Evolutionary conservation across 2,329 filamentous ascomycete genomes (phyloP).

Genomic region (Xylogone sp.): DNA sequence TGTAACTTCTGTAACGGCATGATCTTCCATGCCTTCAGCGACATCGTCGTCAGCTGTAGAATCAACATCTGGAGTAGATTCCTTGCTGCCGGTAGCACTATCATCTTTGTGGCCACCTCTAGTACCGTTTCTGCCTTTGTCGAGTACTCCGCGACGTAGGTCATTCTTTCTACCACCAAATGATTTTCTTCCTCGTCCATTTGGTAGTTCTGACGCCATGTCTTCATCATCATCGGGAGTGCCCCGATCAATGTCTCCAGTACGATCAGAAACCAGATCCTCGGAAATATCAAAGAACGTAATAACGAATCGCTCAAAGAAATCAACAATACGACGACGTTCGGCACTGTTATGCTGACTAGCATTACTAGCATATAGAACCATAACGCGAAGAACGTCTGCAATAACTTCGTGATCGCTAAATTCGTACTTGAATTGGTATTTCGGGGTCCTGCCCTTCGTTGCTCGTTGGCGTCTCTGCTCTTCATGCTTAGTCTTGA

Average conservation of each 20-base stretch:
- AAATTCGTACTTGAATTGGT: conserved; percentile 76
- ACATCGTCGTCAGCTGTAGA: conserved; percentile 76
- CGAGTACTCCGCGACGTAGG: conserved; percentile 81
- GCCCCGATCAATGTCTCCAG: conserved; percentile 65
- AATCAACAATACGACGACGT: conserved; percentile 69
- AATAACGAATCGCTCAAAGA: conserved; percentile 73
- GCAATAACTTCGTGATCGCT: conserved; percentile 65
- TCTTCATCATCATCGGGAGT: conserved; percentile 76
- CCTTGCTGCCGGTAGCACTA: conserved; percentile 78
- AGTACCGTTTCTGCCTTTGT: conserved; percentile 69
- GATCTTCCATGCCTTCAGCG: conserved; percentile 56
- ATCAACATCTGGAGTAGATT: conserved; percentile 81
- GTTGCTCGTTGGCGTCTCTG: conserved; percentile 69
- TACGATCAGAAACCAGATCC: conserved; percentile 62
- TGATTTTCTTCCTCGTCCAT: conserved; percentile 60
- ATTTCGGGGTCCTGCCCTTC: conserved; percentile 57
- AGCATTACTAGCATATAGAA: conserved; percentile 63
- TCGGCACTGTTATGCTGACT: conserved; percentile 69
- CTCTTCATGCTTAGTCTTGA: conserved; percentile 91
- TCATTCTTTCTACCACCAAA: conserved; percentile 70
- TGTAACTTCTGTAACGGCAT: conserved; percentile 56
- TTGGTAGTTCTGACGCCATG: conserved; percentile 68
- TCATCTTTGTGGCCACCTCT: conserved; percentile 72
- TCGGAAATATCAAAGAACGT: conserved; percentile 73
- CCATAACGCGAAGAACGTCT: conserved; percentile 58